Evolutionary conservation across 2,329 filamentous ascomycete genomes (phyloP), one percentile per base, ranked within the genome.

Genomic region (Emmonsiellopsis sp.): DNA sequence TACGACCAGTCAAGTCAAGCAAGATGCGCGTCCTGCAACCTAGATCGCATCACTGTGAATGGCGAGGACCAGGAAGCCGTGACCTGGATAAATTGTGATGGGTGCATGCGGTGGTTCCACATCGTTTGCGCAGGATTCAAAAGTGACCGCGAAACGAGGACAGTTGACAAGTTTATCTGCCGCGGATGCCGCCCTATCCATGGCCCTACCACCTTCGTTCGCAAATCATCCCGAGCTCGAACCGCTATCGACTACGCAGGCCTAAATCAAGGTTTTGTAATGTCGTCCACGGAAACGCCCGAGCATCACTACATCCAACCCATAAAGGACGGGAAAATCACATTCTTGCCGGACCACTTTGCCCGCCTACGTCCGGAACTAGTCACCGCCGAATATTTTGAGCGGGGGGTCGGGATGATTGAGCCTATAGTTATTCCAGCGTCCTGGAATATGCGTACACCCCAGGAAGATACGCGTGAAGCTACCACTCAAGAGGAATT

Each of bases 151-250:
- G 82, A 85, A 62, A 78, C 84, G 36, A 77, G 81, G 53, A 80
- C 80, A 51, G 80, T 86, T 44, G 83, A 86, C 70, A 86, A 85
- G 64, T 86, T 80, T 62, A 83, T 84, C 62, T 86, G 83, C 65
- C 70, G 70, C 50, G 66, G 69, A 51, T 86, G 83, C 64, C 79
- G 81, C 56, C 76, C 79, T 21, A 68, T 73, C 10, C 77, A 82
- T 66, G 83, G 83, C 17, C 76, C 78, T 60, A 86, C 83, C 27
- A 86, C 83, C 1, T 84, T 78, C 66, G 81, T 85, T 45, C 80
- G 83, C 56, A 86, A 85, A 63, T 86, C 83, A 21, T 76, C 78
- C 46, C 76, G 83, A 51, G 80, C 82, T 34, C 80, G 84, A 60
- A 82, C 80, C 36, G 78, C 80, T 13, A 84, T 86, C 55, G 83